Evolutionary conservation across 192 early-diverging fungal genomes (phyloP), one percentile per base, ranked within the genome.

Genomic region (Backusella liffmaniae): DNA sequence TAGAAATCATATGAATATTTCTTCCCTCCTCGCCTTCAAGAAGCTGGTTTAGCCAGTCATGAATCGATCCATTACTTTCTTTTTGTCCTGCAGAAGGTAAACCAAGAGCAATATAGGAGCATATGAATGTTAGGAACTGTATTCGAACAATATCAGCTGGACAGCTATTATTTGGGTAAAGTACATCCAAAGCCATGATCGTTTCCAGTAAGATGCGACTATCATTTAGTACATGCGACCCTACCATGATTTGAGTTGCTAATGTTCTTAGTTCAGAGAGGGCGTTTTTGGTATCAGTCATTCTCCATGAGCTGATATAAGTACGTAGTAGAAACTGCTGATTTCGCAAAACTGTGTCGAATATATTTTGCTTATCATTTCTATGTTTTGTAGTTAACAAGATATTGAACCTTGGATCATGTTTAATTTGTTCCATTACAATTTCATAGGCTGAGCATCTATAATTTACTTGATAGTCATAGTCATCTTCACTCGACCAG

Each of bases 151-250:
- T 56, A 9, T 56, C 53, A 56, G 21, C 53, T n/a, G 53, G 53
- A 56, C 53, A 56, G n/a, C 53, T 56, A 21, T 56, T n/a, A 56
- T 56, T 56, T 9, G 53, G 53, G 53, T 56, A 56, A 56, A 56
- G 53, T 21, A 56, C 21, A 56, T 56, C 53, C n/a, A 56, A 8
- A 21, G 53, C 53, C 53, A 56, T 56, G 18, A 21, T 56, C 1
- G 53, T 56, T 23, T 56, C 53, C 7, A 56, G 21, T 56, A 56
- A 21, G 7, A 56, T 56, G 21, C 53, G 53, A 3, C 53, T 56
- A 3, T 56, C 53, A 8, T 56, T 56, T 10, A 56, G 53, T 21
- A 8, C n/a, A n/a, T 56, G n/a, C 6, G 53, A 56, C 21, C 21
- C 21, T 56, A 21, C 9, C 53, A 56, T 56, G 1, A 56, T 56